Evolutionary conservation across 495 filamentous ascomycete genomes (phyloP).

Genomic region (Alectoria sarmentosa): DNA sequence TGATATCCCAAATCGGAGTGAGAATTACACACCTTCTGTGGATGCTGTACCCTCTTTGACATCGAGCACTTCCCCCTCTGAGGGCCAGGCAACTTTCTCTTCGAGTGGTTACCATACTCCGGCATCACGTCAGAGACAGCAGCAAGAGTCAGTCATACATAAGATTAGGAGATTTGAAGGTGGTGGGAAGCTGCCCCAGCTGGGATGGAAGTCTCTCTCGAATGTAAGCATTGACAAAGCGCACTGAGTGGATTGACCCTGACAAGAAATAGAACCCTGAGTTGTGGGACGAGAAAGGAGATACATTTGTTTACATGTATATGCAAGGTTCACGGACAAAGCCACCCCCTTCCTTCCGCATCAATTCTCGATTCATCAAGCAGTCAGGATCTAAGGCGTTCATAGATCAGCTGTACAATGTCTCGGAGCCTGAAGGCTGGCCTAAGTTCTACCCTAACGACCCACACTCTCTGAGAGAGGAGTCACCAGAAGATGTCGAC

Average conservation of each 20-base stretch:
- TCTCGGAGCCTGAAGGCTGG: slow-evolving; percentile 28
- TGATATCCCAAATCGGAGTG: slow-evolving; percentile 24
- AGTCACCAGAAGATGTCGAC: slow-evolving; percentile 11
- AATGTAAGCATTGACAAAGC: slow-evolving; percentile 19
- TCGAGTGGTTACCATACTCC: slow-evolving; percentile 16
- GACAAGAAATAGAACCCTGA: slow-evolving; percentile 26
- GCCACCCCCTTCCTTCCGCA: slow-evolving; percentile 30
- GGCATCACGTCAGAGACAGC: slow-evolving; percentile 19
- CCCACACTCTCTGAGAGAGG: slow-evolving; percentile 2
- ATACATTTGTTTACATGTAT: slow-evolving; percentile 31
- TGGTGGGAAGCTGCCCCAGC: slow-evolving; percentile 28
- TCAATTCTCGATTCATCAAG: slow-evolving; percentile 26
- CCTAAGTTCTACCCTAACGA: slow-evolving; percentile 24
- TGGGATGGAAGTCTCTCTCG: slow-evolving; percentile 29
- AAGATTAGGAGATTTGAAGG: slow-evolving; percentile 29
- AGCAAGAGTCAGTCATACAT: slow-evolving; percentile 27
- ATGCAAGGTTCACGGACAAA: slow-evolving; percentile 28
- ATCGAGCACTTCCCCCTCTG: slow-evolving; percentile 26
- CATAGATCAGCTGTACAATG: slow-evolving; percentile 26
- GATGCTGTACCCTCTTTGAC: slow-evolving; percentile 28
- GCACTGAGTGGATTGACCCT: neutral
- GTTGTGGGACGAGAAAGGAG: slow-evolving; percentile 28
- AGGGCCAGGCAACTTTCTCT: slow-evolving; percentile 19
- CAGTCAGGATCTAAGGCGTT: slow-evolving; percentile 25
- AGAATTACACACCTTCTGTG: slow-evolving; percentile 27